Evolutionary conservation across 2,329 filamentous ascomycete species (phyloP).

Genomic region (Pleoardoris graminearum): DNA sequence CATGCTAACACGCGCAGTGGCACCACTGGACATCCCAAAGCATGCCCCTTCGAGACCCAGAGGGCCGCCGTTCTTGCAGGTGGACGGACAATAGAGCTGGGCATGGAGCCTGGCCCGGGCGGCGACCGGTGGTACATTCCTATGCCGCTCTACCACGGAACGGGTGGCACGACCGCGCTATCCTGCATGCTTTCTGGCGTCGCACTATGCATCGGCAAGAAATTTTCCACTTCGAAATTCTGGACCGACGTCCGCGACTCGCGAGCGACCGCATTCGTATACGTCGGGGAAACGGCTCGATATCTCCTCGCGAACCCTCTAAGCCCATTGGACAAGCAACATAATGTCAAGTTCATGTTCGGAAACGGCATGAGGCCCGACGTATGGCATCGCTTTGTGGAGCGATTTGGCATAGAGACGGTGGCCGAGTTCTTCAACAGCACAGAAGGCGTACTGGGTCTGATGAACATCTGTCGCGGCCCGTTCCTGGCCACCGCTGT

Average conservation of each 20-base stretch:
- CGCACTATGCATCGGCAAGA: conserved; percentile 65
- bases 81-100: conserved; percentile 42
- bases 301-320: conserved; percentile 72
- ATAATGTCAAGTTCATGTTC: conserved; percentile 63
- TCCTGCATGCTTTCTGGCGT: conserved; percentile 58
- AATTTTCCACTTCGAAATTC: conserved; percentile 71
- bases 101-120: conserved; percentile 44
- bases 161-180: conserved; percentile 65
- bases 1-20: conserved; percentile 53
- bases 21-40: conserved; percentile 77
- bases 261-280: conserved; percentile 70
- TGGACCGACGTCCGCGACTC: conserved; percentile 73
- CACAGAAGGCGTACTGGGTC: conserved; percentile 69
- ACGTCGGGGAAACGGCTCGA: conserved; percentile 76
- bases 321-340: conserved; percentile 62
- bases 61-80: conserved; percentile 49
- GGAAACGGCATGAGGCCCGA: conserved; percentile 71
- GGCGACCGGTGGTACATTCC: conserved; percentile 72
- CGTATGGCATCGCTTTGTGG: conserved; percentile 67
- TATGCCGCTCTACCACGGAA: conserved; percentile 79
- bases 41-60: conserved; percentile 62
- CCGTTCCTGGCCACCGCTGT: conserved; percentile 67
- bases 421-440: conserved; percentile 78
- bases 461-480: conserved; percentile 63
- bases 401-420: conserved; percentile 64